These are phyloP conservation scores for Mesembryanthemum crystallinum DNA, from an alignment of 148 eudicot genomes.

Conservation along the genomic window DNA sequence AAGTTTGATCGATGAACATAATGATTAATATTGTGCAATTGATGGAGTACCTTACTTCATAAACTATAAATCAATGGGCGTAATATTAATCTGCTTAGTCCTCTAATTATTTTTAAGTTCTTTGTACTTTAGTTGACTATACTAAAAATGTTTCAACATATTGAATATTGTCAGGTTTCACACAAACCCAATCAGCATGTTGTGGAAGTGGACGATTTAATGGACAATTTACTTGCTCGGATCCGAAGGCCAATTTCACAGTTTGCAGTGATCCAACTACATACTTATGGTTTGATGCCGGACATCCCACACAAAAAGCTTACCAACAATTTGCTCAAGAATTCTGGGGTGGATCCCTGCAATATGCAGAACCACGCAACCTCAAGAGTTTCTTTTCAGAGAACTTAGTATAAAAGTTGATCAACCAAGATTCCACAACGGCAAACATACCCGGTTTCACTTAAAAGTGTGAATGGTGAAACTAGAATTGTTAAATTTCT, in stretches of 20 bases:
- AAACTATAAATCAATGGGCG: neutral
- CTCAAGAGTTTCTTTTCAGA: too few relatives aligned
- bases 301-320: conserved; percentile 22
- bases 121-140: too few relatives aligned
- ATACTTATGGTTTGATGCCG: conserved; percentile 27
- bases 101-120: neutral
- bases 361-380: neutral
- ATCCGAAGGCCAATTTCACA: neutral
- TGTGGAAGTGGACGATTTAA: conserved; percentile 10
- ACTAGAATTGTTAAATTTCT: too few relatives aligned
- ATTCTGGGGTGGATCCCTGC: conserved; percentile 25
- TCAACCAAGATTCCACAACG: too few relatives aligned
- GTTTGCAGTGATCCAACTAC: conserved; percentile 21
- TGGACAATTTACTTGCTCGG: neutral
- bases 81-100: neutral
- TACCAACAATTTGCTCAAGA: conserved; percentile 21
- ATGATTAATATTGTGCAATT: too few relatives aligned
- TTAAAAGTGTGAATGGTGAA: too few relatives aligned
- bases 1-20: too few relatives aligned
- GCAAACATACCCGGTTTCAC: too few relatives aligned
- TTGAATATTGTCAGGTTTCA: neutral
- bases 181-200: conserved; percentile 1
- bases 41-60: too few relatives aligned
- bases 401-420: too few relatives aligned
- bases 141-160: neutral